phyloP scores from a whole-genome alignment of 306 rosid genomes.

The Quillaja saponaria region DNA sequence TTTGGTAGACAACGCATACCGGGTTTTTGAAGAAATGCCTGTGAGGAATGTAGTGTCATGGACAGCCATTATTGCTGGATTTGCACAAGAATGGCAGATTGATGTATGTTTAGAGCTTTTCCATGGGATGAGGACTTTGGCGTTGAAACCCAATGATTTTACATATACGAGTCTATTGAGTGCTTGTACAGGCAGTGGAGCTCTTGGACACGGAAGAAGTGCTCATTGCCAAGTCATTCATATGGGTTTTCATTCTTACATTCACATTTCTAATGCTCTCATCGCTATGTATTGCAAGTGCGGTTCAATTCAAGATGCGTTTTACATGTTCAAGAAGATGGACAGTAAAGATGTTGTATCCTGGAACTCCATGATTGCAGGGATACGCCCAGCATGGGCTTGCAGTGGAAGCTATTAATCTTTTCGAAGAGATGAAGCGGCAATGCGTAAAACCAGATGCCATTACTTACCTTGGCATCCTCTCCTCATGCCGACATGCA shows the following conservation, averaged over 20 bases:
- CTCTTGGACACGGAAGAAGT: conserved; percentile 75
- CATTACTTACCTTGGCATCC: conserved; percentile 67
- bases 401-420: conserved; percentile 55
- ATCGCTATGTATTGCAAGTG: conserved; percentile 83
- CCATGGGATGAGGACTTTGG: conserved; percentile 47
- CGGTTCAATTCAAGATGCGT: conserved; percentile 63
- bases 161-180: conserved; percentile 66
- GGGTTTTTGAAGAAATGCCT: conserved; percentile 71
- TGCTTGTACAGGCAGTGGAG: conserved; percentile 84
- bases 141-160: conserved; percentile 59
- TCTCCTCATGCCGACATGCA: conserved; percentile 77
- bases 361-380: conserved; percentile 89
- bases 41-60: conserved; percentile 76
- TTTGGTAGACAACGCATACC: conserved; percentile 47
- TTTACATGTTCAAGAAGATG: conserved; percentile 52
- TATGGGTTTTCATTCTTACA: conserved; percentile 55
- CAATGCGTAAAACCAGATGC: conserved; percentile 54
- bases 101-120: conserved; percentile 65
- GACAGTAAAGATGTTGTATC: conserved; percentile 54
- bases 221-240: conserved; percentile 62
- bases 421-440: conserved; percentile 63
- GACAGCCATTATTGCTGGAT: conserved; percentile 73
- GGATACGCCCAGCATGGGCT: conserved; percentile 79
- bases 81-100: conserved; percentile 69
- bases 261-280: conserved; percentile 64